These are phyloP conservation scores for Whalleya microplaca DNA, from an alignment of 2,329 filamentous ascomycete genomes.

Conservation along the genomic window DNA sequence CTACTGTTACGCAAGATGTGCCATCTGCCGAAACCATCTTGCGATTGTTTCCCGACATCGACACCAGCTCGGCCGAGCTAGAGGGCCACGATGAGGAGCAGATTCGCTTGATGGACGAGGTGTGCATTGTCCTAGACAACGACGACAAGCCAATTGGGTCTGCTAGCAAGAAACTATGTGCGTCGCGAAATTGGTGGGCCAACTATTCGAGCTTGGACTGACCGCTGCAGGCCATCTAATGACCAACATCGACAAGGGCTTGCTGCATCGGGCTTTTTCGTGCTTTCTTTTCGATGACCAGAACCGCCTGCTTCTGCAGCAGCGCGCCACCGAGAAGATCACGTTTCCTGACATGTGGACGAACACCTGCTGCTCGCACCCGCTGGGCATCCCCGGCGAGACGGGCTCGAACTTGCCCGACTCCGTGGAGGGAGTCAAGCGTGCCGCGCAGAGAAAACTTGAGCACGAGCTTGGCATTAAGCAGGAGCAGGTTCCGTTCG, in stretches of 20 bases:
- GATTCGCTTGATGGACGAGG: slow-evolving; percentile 97
- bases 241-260: slow-evolving; percentile 96
- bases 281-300: slow-evolving; percentile 96
- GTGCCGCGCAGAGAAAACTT: slow-evolving; percentile 89
- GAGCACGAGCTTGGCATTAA: slow-evolving; percentile 95
- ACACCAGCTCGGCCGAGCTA: slow-evolving; percentile 73
- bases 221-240: slow-evolving; percentile 80
- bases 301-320: slow-evolving; percentile 91
- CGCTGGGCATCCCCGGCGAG: slow-evolving; percentile 87
- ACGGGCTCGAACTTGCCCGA: slow-evolving; percentile 81
- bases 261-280: slow-evolving; percentile 96
- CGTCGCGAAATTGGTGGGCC: slow-evolving; percentile 41
- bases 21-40: slow-evolving; percentile 83
- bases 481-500: slow-evolving; percentile 82
- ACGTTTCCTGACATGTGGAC: slow-evolving; percentile 99
- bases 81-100: slow-evolving; percentile 96
- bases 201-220: slow-evolving; percentile 8
- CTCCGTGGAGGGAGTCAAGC: slow-evolving; percentile 84
- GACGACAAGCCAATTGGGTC: slow-evolving; percentile 92
- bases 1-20: slow-evolving; percentile 52
- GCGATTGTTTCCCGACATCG: slow-evolving; percentile 83
- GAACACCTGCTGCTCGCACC: slow-evolving; percentile 99
- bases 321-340: slow-evolving; percentile 95
- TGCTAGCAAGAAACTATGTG: slow-evolving; percentile 97
- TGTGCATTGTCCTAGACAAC: slow-evolving; percentile 95